Conservation (phyloP, 2,329 filamentous ascomycete genomes). For the Dactylella cylindrospora region DNA sequence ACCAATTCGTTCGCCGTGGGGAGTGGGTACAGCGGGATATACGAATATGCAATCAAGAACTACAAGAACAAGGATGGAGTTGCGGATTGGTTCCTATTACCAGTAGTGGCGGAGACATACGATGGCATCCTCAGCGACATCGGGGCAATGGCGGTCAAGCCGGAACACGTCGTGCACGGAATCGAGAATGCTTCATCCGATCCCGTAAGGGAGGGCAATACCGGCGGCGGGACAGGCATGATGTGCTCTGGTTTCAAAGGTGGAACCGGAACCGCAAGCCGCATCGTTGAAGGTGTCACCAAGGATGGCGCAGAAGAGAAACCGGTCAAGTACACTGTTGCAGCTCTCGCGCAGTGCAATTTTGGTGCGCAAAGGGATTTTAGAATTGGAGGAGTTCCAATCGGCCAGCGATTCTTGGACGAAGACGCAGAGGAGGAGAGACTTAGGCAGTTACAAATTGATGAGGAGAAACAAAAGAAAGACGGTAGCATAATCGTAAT, state of each 20-base stretch:
- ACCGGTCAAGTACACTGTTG: constrained; percentile 63
- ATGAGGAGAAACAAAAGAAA: too few species aligned
- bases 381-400: constrained; percentile 62
- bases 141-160: constrained; percentile 59
- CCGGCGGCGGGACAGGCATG: constrained; percentile 70
- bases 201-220: constrained; percentile 63
- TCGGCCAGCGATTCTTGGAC: constrained; percentile 61
- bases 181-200: constrained; percentile 59
- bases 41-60: constrained; percentile 59
- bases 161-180: constrained; percentile 59
- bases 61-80: constrained; percentile 54
- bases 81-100: constrained; percentile 61
- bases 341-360: constrained; percentile 66
- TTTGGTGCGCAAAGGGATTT: constrained; percentile 63
- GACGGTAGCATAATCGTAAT: too few species aligned
- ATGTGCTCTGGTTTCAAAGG: constrained; percentile 67
- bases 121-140: constrained; percentile 65
- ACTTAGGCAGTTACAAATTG: too few species aligned
- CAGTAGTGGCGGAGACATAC: constrained; percentile 65
- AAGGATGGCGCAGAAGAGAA: constrained; percentile 49
- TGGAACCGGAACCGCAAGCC: constrained; percentile 65
- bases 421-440: constrained; percentile 54
- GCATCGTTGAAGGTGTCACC: constrained; percentile 58
- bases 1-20: constrained; percentile 64
- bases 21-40: constrained; percentile 62